A percentile compares a stretch with the other conserved stretches of the same genome.
Evolutionary conservation across 2,329 filamentous ascomycete genomes (phyloP).

Genomic region (Trichophyton benhamiae): DNA sequence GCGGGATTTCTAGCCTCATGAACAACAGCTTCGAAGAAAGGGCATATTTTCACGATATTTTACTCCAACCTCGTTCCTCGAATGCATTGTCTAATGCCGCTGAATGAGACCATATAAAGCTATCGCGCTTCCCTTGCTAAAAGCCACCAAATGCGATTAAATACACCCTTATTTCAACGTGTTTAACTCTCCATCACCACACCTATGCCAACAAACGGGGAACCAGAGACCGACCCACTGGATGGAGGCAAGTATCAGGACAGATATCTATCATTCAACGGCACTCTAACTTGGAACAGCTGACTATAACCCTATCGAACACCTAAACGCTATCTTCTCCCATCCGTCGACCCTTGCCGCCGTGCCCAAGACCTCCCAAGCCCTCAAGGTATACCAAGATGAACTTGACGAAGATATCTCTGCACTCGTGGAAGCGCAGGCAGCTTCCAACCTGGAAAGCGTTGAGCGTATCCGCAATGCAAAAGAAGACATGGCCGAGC

Average conservation of each 20-base stretch:
- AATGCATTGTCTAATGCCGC: neutral
- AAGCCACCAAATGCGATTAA: conserved; percentile 2
- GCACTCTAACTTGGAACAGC: conserved; percentile 33
- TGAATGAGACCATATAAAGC: neutral
- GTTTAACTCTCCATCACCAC: conserved; percentile 11
- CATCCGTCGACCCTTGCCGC: conserved; percentile 75
- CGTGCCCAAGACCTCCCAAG: conserved; percentile 59
- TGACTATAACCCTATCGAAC: conserved; percentile 84
- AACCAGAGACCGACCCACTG: conserved; percentile 28
- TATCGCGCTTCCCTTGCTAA: neutral
- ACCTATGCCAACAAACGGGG: conserved; percentile 30
- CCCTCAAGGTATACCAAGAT: conserved; percentile 64
- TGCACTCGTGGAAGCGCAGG: conserved; percentile 59
- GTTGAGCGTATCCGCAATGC: conserved; percentile 84
- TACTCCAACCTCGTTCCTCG: neutral
- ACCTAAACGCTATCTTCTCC: conserved; percentile 87
- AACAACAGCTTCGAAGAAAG: neutral
- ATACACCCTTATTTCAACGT: neutral
- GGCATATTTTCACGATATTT: neutral
- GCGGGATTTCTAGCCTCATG: neutral
- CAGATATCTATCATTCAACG: neutral
- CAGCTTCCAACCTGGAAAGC: conserved; percentile 73
- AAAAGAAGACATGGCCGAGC: conserved; percentile 73
- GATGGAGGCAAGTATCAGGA: conserved; percentile 32
- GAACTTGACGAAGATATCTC: conserved; percentile 69